These are phyloP conservation scores for Marchantia polymorpha DNA, from an alignment of 225 moss, liverwort and hornwort species.

Conservation along the genomic window DNA sequence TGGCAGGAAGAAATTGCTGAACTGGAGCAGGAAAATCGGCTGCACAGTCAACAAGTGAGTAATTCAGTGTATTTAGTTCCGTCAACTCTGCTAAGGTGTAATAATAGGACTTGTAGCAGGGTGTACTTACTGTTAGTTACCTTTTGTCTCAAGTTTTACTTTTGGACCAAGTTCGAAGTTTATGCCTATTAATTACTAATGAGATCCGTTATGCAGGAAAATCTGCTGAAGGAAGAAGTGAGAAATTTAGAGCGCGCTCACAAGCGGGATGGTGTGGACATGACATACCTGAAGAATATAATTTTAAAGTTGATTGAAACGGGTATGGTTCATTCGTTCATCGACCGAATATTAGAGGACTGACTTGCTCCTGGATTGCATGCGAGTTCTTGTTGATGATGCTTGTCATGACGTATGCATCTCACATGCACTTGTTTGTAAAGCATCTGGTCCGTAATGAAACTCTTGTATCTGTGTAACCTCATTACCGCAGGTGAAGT, in stretches of 20 bases:
- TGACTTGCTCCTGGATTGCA: neutral
- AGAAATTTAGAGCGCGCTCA: conserved; percentile 85
- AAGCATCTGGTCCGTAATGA: neutral
- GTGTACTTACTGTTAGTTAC: too few relatives aligned
- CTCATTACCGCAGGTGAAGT: conserved; percentile 56
- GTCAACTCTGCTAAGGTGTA: neutral
- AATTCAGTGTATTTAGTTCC: neutral
- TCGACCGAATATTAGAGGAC: neutral
- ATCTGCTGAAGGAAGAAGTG: conserved; percentile 85
- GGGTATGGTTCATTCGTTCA: conserved; percentile 29
- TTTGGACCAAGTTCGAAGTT: neutral
- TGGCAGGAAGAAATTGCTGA: conserved; percentile 85
- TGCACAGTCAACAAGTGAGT: conserved; percentile 70
- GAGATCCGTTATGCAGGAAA: conserved; percentile 33
- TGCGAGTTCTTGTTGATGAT: neutral
- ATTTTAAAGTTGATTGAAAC: conserved; percentile 94
- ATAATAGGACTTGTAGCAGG: neutral
- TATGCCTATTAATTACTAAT: neutral
- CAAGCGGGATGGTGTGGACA: conserved; percentile 91
- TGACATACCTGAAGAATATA: conserved; percentile 94
- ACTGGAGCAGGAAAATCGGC: conserved; percentile 82
- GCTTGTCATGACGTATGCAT: neutral
- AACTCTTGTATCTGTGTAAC: neutral
- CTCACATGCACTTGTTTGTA: too few relatives aligned
- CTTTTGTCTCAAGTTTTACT: neutral